Evolutionary conservation across 768 basidiomycete species (phyloP).

Genomic region (Megacollybia marginata): DNA sequence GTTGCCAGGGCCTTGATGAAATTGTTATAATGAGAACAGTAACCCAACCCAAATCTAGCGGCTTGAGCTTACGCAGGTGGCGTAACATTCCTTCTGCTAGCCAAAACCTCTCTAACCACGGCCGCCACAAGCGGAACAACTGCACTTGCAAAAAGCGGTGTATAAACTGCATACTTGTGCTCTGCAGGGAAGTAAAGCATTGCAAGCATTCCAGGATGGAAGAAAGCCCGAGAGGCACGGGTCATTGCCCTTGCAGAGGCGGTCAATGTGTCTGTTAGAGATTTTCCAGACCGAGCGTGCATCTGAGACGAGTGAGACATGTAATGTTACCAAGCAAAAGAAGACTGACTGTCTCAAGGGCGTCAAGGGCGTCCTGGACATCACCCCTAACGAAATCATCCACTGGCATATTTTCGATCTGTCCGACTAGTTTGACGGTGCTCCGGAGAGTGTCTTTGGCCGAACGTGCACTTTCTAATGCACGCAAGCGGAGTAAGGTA

Average conservation of each 20-base stretch:
- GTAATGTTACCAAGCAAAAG: constrained; percentile 1
- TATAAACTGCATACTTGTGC: constrained; percentile 96
- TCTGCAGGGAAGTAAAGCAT: constrained; percentile 96
- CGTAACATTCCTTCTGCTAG: constrained; percentile 40
- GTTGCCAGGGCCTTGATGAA: not conserved
- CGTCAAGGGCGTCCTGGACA: constrained; percentile 60
- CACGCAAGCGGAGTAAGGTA: constrained; percentile 62
- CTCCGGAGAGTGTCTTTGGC: constrained; percentile 73
- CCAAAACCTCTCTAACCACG: constrained; percentile 61
- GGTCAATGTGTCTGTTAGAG: constrained; percentile 39
- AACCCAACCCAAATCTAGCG: not conserved
- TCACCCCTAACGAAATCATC: constrained; percentile 67
- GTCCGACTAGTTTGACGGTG: constrained; percentile 76
- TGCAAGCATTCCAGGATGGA: constrained; percentile 94
- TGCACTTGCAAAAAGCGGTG: constrained; percentile 89
- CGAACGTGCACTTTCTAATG: constrained; percentile 58
- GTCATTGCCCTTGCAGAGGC: constrained; percentile 58
- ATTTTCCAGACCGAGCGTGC: constrained; percentile 27
- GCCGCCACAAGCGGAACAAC: constrained; percentile 77
- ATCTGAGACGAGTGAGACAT: constrained; percentile 23
- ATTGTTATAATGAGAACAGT: not conserved
- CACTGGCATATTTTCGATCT: constrained; percentile 91
- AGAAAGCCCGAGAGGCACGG: constrained; percentile 82
- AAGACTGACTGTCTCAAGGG: constrained; percentile 61
- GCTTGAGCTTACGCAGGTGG: not conserved